Evolutionary conservation across 108 stramenopile genomes (phyloP), one percentile per base, ranked within the genome.

Genomic region (Poteriospumella lacustris): DNA sequence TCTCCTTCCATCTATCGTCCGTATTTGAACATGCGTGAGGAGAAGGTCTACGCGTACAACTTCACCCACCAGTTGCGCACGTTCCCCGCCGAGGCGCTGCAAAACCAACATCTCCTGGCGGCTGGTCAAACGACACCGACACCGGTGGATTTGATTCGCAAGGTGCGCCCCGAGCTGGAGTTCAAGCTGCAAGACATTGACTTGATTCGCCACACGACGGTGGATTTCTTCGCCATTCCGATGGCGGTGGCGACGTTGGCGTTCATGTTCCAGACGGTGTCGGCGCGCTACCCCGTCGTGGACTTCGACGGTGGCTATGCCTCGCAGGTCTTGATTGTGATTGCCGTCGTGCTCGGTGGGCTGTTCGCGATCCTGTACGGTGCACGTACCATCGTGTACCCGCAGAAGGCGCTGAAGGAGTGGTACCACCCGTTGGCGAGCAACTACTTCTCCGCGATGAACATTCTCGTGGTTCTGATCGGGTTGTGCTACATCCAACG

Each of bases 141-240:
- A 3, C 70, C 70, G 5, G 70, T 73, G 40, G 70, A 73, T 42
- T 38, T 73, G 47, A 73, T 73, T 73, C 5, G 70, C 3, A 73
- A 73, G 47, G 70, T 12, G 9, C 70, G 70, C 41, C 44, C 9
- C 15, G 70, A 73, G 40, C 28, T 56, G 38, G 70, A 73, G 41
- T 73, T 33, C 70, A 73, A 73, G 42, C 31, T 52, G 33, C 36
- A 73, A 15, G 70, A 73, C 47, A 5, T 12, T 3, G 5, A 24
- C 42, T 5, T 64, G 28, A 5, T 73, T 33, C 36, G 41, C 12
- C 70, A 73, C 42, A 5, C 5, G 9, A 5, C 40, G 5, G 70
- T 73, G 38, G 70, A 73, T 12, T 73, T 52, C 41, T 73, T 52
- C 24, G 70, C 40, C 3, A 5, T 39, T 73, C 70, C 70, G 3